Conservation (phyloP, 805 yeast genomes). For the Peterozyma toletana region DNA sequence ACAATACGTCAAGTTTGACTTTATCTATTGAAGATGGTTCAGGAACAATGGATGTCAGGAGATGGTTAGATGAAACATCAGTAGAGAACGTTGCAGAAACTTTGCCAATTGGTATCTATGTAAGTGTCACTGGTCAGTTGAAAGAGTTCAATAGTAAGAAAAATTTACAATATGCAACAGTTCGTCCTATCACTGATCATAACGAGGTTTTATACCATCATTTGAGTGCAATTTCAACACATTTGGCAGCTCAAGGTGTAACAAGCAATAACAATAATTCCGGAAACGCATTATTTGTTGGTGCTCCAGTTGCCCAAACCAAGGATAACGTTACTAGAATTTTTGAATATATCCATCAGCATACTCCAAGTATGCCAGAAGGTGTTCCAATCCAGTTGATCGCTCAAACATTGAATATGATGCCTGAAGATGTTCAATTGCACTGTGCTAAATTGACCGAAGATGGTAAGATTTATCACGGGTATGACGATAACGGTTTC, state of each 20-base stretch:
- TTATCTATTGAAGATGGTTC: conserved; percentile 76
- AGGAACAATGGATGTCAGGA: conserved; percentile 55
- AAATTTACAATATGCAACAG: conserved; percentile 55
- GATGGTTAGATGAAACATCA: conserved; percentile 47
- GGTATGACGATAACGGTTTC: conserved; percentile 59
- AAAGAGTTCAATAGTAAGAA: conserved; percentile 58
- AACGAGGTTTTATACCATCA: conserved; percentile 66
- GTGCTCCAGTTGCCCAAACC: conserved; percentile 23
- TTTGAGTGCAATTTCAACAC: conserved; percentile 53
- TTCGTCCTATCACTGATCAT: conserved; percentile 50
- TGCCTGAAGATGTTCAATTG: conserved; percentile 39
- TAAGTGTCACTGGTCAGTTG: conserved; percentile 48
- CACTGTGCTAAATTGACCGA: conserved; percentile 52
- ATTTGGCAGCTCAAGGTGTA: conserved; percentile 49
- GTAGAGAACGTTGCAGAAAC: conserved; percentile 20
- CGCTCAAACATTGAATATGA: conserved; percentile 45
- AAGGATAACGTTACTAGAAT: conserved; percentile 34
- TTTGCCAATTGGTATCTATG: conserved; percentile 48
- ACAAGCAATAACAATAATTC: conserved; percentile 13
- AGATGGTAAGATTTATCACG: conserved; percentile 61
- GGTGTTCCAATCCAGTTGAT: conserved; percentile 68
- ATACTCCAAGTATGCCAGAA: conserved; percentile 55
- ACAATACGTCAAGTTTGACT: conserved; percentile 46
- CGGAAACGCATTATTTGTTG: conserved; percentile 33
- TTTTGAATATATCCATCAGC: conserved; percentile 38